Evolutionary conservation across 257 asterid species (phyloP).

Genomic region (Nicotiana obtusifolia): DNA sequence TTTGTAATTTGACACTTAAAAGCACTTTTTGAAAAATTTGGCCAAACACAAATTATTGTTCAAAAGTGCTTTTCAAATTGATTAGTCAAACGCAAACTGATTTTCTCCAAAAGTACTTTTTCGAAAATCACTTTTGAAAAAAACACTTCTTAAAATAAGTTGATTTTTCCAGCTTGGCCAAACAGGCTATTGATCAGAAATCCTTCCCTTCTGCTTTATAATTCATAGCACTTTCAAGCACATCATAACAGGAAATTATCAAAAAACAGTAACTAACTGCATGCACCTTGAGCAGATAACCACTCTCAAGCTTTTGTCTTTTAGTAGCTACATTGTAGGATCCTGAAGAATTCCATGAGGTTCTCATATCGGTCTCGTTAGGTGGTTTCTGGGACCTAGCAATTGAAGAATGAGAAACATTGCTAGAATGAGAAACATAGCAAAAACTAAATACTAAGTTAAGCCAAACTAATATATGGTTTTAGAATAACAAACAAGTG

Average conservation of each 20-base stretch:
- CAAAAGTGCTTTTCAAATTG: too few relatives aligned
- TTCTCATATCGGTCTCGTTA: background rate
- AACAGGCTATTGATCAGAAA: background rate
- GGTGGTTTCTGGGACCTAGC: constrained; percentile 5
- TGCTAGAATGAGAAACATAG: too few relatives aligned
- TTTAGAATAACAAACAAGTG: background rate
- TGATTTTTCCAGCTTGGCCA: too few relatives aligned
- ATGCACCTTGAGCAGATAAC: constrained; percentile 8
- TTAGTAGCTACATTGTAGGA: constrained; percentile 6
- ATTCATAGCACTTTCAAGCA: background rate
- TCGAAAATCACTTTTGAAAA: too few relatives aligned
- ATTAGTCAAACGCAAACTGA: too few relatives aligned
- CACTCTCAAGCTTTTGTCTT: constrained; percentile 15
- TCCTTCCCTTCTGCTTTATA: background rate
- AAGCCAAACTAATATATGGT: background rate
- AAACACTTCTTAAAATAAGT: too few relatives aligned
- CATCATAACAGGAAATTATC: background rate
- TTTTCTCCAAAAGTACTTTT: too few relatives aligned
- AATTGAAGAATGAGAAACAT: background rate
- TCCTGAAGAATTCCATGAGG: constrained; percentile 2
- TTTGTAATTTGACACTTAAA: too few relatives aligned
- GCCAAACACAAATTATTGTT: too few relatives aligned
- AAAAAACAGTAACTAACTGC: background rate
- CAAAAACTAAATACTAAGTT: background rate
- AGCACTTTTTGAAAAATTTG: too few relatives aligned